Conservation (phyloP, 371 early-diverging fungal genomes). For the Fennellomyces sp. region DNA sequence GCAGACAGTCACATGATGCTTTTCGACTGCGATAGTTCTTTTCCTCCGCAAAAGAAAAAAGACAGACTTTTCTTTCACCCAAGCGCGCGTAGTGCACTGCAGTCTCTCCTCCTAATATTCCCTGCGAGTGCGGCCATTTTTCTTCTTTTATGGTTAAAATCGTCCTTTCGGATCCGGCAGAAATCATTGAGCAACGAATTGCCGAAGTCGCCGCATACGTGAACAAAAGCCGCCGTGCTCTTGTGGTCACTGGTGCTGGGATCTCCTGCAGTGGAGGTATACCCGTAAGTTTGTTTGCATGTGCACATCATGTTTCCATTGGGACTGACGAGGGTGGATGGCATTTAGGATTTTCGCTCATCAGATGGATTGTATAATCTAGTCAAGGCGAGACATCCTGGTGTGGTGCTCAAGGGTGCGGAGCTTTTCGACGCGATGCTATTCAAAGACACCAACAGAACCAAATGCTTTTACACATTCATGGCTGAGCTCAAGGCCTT, state of each 20-base stretch:
- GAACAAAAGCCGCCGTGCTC: constrained; percentile 68
- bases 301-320: no score
- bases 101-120: no score
- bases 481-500: constrained; percentile 90
- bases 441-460: constrained; percentile 75
- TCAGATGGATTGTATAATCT: constrained; percentile 77
- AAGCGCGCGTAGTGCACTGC: no score
- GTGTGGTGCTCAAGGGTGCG: constrained; percentile 79
- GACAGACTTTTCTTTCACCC: no score
- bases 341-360: constrained; percentile 81
- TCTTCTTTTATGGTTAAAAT: constrained; percentile 20
- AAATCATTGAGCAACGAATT: constrained; percentile 45
- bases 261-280: constrained; percentile 92
- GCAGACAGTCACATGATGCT: no score
- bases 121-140: no score
- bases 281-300: constrained; percentile 59
- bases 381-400: constrained; percentile 82
- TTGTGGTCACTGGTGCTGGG: constrained; percentile 92
- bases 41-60: no score
- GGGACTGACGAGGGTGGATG: no score
- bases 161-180: constrained; percentile 39
- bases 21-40: no score
- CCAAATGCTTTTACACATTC: constrained; percentile 89
- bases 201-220: constrained; percentile 56
- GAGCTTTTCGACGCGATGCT: constrained; percentile 96